Evolutionary conservation across 768 basidiomycete species (phyloP).

Genomic region (Mycena olivaceomarginata): DNA sequence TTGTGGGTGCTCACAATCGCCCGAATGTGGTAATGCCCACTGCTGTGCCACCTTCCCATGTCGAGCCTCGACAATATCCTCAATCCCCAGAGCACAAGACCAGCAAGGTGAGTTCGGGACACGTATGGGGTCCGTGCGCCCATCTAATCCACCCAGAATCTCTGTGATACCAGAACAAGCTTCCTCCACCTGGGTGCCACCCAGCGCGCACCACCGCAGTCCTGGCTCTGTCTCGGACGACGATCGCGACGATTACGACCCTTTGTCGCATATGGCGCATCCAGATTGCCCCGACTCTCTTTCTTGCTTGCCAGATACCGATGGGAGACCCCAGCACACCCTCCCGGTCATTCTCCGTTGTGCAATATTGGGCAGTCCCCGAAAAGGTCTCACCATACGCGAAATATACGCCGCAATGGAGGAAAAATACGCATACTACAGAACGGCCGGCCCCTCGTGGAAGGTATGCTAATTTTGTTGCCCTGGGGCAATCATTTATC

Average conservation of each 20-base stretch:
- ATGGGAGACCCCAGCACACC: constrained; percentile 88
- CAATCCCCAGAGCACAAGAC: too few species aligned
- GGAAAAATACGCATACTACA: constrained; percentile 88
- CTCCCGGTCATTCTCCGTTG: constrained; percentile 91
- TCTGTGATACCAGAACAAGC: constrained; percentile 46
- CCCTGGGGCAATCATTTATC: constrained; percentile 14
- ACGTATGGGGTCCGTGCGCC: too few species aligned
- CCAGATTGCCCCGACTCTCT: constrained; percentile 87
- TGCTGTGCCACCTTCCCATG: too few species aligned
- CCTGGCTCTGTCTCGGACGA: constrained; percentile 43
- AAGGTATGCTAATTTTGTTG: constrained; percentile 70
- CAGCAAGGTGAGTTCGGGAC: too few species aligned
- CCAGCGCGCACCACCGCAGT: constrained; percentile 34
- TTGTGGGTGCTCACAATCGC: too few species aligned
- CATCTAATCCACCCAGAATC: constrained; percentile 39
- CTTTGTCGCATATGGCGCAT: constrained; percentile 64
- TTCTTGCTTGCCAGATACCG: constrained; percentile 86
- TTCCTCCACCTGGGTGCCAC: constrained; percentile 44
- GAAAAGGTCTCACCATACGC: constrained; percentile 86
- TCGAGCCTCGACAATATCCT: too few species aligned
- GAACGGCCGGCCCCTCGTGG: constrained; percentile 88
- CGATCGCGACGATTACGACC: constrained; percentile 48
- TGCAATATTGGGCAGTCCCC: constrained; percentile 86
- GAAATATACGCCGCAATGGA: constrained; percentile 94
- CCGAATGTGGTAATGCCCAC: too few species aligned